Evolutionary conservation across 148 eudicot species (phyloP).

Genomic region (Nepenthes mirabilis): DNA sequence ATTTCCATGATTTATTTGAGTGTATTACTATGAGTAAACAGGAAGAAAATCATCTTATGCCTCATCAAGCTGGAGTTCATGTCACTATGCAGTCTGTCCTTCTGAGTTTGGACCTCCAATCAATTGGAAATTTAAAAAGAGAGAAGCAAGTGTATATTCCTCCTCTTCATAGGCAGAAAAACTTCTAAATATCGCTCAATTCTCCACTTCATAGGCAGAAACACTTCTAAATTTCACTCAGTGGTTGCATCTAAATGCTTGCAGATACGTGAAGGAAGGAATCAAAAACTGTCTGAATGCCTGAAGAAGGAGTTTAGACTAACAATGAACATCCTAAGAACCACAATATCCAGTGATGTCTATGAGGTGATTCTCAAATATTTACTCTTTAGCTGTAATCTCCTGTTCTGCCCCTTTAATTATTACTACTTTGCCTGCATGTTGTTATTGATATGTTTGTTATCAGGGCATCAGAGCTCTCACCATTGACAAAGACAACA

Average conservation of each 20-base stretch:
- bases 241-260: slow-evolving; percentile 1
- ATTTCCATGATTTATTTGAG: too few relatives aligned
- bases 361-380: slow-evolving; percentile 51
- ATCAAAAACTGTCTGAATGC: slow-evolving; percentile 60
- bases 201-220: too few relatives aligned
- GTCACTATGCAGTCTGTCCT: too few relatives aligned
- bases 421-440: background rate
- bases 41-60: too few relatives aligned
- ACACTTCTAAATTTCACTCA: background rate
- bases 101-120: too few relatives aligned
- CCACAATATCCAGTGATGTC: slow-evolving; percentile 56
- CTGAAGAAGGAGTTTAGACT: slow-evolving; percentile 82
- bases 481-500: slow-evolving; percentile 83
- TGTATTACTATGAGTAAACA: too few relatives aligned
- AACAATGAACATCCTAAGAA: slow-evolving; percentile 68
- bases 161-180: too few relatives aligned
- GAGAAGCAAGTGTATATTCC: too few relatives aligned
- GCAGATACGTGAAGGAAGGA: slow-evolving; percentile 82
- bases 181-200: background rate
- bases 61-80: too few relatives aligned
- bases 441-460: background rate
- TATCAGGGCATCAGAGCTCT: slow-evolving; percentile 88
- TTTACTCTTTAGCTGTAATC: background rate
- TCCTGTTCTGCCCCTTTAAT: background rate
- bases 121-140: too few relatives aligned